Conservation (phyloP, 352 stramenopile species). For the Globisporangium heterothallicum region DNA sequence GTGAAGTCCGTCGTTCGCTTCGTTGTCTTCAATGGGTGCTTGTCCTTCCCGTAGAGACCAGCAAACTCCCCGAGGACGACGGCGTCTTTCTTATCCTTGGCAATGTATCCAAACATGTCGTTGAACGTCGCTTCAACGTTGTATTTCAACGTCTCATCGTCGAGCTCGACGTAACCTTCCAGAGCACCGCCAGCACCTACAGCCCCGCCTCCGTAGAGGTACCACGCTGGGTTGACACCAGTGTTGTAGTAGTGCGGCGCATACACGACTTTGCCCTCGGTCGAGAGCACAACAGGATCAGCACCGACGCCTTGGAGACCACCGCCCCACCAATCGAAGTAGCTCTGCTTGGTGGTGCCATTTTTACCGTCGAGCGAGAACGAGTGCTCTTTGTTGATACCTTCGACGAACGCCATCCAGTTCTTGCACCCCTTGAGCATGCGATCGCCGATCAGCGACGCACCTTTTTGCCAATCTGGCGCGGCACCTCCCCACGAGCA, state of each 20-base stretch:
- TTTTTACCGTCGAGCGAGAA: constrained; percentile 31
- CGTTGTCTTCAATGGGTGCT: constrained; percentile 42
- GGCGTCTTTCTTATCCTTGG: constrained; percentile 32
- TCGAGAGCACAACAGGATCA: constrained; percentile 33
- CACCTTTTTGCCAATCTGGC: constrained; percentile 51
- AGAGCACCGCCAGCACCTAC: constrained; percentile 19
- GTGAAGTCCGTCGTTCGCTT: constrained; percentile 65
- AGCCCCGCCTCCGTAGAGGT: constrained; percentile 51
- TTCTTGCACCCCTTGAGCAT: constrained; percentile 62
- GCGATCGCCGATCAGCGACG: constrained; percentile 50
- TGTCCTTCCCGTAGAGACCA: constrained; percentile 57
- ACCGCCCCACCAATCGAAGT: constrained; percentile 71
- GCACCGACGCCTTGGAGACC: constrained; percentile 40
- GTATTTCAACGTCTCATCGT: constrained; percentile 40
- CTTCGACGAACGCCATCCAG: constrained; percentile 68
- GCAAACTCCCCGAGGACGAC: constrained; percentile 69
- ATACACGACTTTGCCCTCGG: constrained; percentile 59
- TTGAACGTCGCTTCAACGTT: constrained; percentile 63
- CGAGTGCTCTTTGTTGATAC: constrained; percentile 42
- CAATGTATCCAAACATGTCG: constrained; percentile 68
- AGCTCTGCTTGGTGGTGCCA: constrained; percentile 18
- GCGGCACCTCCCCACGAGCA: constrained; percentile 34
- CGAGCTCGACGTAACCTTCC: constrained; percentile 41
- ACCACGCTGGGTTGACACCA: constrained; percentile 52
- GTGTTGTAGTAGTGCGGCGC: constrained; percentile 80